phyloP scores from a whole-genome alignment of 495 filamentous ascomycete species.

The Hypoxylon fragiforme region DNA sequence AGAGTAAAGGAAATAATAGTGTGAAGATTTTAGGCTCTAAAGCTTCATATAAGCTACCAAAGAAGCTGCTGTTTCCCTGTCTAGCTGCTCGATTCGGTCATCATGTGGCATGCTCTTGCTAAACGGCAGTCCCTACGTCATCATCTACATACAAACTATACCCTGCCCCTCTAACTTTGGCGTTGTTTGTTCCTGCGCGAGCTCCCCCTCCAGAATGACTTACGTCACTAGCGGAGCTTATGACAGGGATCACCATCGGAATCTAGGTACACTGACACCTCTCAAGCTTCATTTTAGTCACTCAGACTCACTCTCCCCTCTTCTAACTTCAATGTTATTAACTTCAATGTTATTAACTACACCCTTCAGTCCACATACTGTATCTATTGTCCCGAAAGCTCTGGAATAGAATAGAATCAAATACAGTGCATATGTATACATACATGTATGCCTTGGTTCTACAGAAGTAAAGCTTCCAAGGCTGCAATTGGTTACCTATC shows the following conservation, averaged over 20 bases:
- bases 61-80: conserved; percentile 24
- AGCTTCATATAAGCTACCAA: conserved; percentile 36
- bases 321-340: too few relatives aligned
- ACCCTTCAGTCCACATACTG: too few relatives aligned
- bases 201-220: conserved; percentile 24
- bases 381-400: conserved; percentile 5
- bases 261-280: conserved; percentile 3
- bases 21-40: conserved; percentile 9
- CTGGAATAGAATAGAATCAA: conserved; percentile 19
- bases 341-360: too few relatives aligned
- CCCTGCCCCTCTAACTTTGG: conserved; percentile 11
- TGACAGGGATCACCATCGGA: conserved; percentile 26
- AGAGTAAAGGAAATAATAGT: background rate
- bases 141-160: conserved; percentile 21
- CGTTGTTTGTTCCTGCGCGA: conserved; percentile 32
- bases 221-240: conserved; percentile 31
- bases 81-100: conserved; percentile 37
- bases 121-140: conserved; percentile 34
- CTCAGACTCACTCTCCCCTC: too few relatives aligned
- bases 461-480: too few relatives aligned
- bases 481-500: too few relatives aligned
- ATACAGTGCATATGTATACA: background rate
- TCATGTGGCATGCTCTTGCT: conserved; percentile 29
- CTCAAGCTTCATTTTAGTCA: background rate
- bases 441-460: too few relatives aligned